A percentile compares a stretch with the other conserved stretches of the same genome.
Conservation (phyloP, 768 basidiomycete species). For the Rhodosporidiobolus odoratus region DNA sequence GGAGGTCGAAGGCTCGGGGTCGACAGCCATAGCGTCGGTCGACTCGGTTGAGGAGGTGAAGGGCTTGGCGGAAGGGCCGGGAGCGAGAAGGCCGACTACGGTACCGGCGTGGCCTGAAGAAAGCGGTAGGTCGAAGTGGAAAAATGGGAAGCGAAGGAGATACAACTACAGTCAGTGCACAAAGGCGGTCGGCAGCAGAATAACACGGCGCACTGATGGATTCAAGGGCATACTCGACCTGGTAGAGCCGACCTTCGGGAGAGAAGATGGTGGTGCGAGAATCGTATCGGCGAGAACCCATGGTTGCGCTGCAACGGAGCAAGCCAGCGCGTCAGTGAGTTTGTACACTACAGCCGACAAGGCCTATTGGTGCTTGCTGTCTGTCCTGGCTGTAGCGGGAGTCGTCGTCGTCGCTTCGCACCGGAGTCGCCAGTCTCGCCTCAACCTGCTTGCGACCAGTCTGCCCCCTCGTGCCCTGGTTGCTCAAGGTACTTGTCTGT, state of each 20-base stretch:
- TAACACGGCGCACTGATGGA: conserved; percentile 95
- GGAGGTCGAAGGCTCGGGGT: conserved; percentile 16
- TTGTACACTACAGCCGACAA: too few relatives aligned
- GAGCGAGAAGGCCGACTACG: conserved; percentile 81
- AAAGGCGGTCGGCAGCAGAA: too few relatives aligned
- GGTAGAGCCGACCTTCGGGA: conserved; percentile 96
- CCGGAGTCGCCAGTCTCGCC: too few relatives aligned
- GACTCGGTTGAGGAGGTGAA: conserved; percentile 30
- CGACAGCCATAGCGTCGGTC: conserved; percentile 35
- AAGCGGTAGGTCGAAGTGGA: conserved; percentile 13
- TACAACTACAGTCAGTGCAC: too few relatives aligned
- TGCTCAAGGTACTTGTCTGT: too few relatives aligned
- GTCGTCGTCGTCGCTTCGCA: too few relatives aligned
- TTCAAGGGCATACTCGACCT: conserved; percentile 99
- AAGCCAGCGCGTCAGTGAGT: background rate
- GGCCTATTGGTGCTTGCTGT: too few relatives aligned
- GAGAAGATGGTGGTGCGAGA: conserved; percentile 94
- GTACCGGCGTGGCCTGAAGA: conserved; percentile 47
- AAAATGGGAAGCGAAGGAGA: conserved; percentile 51
- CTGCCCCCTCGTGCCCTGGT: too few relatives aligned
- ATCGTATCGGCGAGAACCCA: conserved; percentile 17
- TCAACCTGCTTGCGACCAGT: too few relatives aligned
- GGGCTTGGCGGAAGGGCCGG: conserved; percentile 40
- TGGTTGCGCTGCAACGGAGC: background rate
- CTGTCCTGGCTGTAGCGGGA: too few relatives aligned